Conservation (phyloP, 495 filamentous ascomycete species). For the Daldinia grandis region DNA sequence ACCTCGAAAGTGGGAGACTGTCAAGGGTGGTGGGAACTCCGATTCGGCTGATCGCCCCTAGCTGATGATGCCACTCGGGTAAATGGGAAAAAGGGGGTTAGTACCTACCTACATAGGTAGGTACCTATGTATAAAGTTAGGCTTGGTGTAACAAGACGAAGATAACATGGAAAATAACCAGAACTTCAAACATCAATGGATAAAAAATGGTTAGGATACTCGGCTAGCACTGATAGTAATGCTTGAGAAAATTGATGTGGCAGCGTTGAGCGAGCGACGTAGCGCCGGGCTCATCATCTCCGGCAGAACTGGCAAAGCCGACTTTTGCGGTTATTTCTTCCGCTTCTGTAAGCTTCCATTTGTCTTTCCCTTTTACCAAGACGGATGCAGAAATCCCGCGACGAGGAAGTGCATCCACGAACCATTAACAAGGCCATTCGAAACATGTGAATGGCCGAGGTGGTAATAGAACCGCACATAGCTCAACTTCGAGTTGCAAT, state of each 20-base stretch:
- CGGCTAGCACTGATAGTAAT: not conserved
- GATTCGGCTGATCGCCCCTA: not conserved
- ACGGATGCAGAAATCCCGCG: slow-evolving; percentile 31
- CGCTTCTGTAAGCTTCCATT: slow-evolving; percentile 12
- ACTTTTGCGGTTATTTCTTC: not conserved
- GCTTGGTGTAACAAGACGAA: not conserved
- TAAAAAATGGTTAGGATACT: not conserved
- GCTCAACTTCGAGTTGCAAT: slow-evolving; percentile 8
- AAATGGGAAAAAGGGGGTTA: slow-evolving; percentile 3
- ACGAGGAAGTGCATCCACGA: slow-evolving; percentile 17
- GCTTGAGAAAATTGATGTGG: not conserved
- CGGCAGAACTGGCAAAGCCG: slow-evolving; percentile 7
- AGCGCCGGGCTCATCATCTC: not conserved
- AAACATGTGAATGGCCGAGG: not conserved
- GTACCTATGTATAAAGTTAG: not conserved
- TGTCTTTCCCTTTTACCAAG: slow-evolving; percentile 16
- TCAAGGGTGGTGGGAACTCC: slow-evolving; percentile 18
- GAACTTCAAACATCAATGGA: not conserved
- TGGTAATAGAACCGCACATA: not conserved
- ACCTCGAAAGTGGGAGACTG: slow-evolving; percentile 10
- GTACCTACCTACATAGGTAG: too few species aligned
- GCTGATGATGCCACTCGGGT: slow-evolving; percentile 7
- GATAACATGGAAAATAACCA: slow-evolving; percentile 1
- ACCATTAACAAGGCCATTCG: not conserved
- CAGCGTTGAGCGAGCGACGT: not conserved